phyloP scores from a whole-genome alignment of 1,139 yeast genomes.

The Pichia terricola region DNA sequence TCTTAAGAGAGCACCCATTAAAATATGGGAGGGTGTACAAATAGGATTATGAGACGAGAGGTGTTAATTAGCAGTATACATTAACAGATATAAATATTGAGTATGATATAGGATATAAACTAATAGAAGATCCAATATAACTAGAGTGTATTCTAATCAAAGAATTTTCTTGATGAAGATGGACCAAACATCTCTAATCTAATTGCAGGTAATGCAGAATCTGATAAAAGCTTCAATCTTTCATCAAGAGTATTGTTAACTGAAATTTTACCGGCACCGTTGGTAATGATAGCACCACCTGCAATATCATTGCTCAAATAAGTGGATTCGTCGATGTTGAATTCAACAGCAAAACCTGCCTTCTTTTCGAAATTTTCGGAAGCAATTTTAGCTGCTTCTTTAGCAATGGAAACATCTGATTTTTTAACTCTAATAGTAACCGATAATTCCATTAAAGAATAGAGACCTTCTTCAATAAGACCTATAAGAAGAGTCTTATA shows the following conservation, averaged over 20 bases:
- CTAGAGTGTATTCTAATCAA: conserved; percentile 40
- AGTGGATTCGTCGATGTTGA: conserved; percentile 45
- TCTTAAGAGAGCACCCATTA: no score
- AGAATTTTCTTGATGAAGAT: conserved; percentile 79
- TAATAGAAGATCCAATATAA: no score
- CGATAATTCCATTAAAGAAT: conserved; percentile 61
- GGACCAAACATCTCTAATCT: conserved; percentile 88
- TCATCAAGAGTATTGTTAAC: conserved; percentile 91
- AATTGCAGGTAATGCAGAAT: conserved; percentile 85
- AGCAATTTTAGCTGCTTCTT: conserved; percentile 55
- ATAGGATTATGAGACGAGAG: no score
- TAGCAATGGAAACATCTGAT: conserved; percentile 54
- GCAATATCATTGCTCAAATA: conserved; percentile 54
- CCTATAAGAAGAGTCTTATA: conserved; percentile 68
- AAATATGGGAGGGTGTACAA: no score
- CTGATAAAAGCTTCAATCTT: conserved; percentile 73
- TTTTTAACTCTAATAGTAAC: conserved; percentile 63
- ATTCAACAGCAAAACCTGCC: conserved; percentile 40
- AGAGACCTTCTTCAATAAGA: conserved; percentile 75
- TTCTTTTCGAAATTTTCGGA: conserved; percentile 53
- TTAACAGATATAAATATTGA: no score
- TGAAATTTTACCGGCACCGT: conserved; percentile 72
- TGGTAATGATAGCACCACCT: conserved; percentile 78
- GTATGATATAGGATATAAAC: no score
- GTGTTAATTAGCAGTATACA: no score